These are phyloP conservation scores for Cetradonia linearis DNA, from an alignment of 495 filamentous ascomycete species.

Conservation along the genomic window DNA sequence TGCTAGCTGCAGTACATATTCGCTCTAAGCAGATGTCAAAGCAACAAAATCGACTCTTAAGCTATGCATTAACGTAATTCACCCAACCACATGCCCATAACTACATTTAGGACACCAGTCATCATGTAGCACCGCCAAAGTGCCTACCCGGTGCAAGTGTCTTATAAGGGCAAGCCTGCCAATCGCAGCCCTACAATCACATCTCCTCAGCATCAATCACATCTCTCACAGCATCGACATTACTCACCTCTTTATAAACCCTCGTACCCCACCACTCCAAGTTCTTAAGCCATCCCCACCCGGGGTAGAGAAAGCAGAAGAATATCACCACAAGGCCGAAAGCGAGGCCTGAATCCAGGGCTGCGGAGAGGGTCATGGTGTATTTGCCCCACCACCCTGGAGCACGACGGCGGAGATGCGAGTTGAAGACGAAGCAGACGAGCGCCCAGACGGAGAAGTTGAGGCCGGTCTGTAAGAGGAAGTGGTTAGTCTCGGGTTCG, in stretches of 20 bases:
- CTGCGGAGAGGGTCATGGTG: constrained; percentile 75
- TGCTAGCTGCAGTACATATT: too few relatives aligned
- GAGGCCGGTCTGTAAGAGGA: constrained; percentile 48
- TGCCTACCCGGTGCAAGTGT: constrained; percentile 13
- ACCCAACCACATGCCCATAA: too few relatives aligned
- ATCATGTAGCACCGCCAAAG: constrained; percentile 4
- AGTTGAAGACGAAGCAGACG: constrained; percentile 76
- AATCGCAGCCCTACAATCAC: constrained; percentile 18
- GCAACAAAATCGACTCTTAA: too few relatives aligned
- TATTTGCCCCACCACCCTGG: constrained; percentile 79
- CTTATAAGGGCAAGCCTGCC: constrained; percentile 20
- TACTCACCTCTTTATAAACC: constrained; percentile 41
- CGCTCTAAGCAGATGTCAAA: too few relatives aligned
- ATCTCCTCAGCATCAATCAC: background rate
- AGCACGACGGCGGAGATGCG: constrained; percentile 54
- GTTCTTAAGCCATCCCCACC: constrained; percentile 40
- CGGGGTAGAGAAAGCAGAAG: constrained; percentile 66
- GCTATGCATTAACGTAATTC: too few relatives aligned
- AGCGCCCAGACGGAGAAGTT: constrained; percentile 76
- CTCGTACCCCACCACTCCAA: constrained; percentile 73
- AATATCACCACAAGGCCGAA: constrained; percentile 73
- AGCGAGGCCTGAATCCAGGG: constrained; percentile 70
- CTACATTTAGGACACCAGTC: too few relatives aligned
- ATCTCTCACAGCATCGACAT: too few relatives aligned
- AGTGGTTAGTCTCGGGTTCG: constrained; percentile 6